Percentiles rank a stretch among this genome's conserved stretches.
Conservation (phyloP, 139 green algal genomes). For the Coelastrella sp. region DNA sequence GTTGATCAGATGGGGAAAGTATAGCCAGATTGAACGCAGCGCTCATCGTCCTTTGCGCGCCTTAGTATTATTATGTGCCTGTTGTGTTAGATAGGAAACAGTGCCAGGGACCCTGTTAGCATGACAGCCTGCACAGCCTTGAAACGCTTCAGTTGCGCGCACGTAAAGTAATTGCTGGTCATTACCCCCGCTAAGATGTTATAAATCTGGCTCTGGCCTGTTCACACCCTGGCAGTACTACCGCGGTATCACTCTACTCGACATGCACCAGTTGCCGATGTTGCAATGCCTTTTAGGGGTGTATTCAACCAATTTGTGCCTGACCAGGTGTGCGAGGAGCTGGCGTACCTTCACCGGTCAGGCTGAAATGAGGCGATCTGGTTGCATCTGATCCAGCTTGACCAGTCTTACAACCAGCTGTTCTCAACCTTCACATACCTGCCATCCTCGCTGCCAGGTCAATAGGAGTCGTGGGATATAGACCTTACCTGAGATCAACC, state of each 20-base stretch:
- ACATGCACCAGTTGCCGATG: background rate
- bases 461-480: slow-evolving; percentile 44
- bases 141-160: too few species aligned
- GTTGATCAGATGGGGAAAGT: too few species aligned
- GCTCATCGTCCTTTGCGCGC: background rate
- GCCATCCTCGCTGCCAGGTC: background rate
- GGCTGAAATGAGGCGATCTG: too few species aligned
- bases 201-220: background rate
- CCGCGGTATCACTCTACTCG: too few species aligned
- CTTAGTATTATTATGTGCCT: background rate
- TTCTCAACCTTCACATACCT: background rate
- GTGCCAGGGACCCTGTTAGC: background rate
- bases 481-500: slow-evolving; percentile 39
- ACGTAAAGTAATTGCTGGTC: too few species aligned
- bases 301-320: background rate
- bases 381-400: too few species aligned
- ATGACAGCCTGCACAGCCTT: background rate
- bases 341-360: slow-evolving; percentile 31
- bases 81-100: background rate
- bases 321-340: slow-evolving; percentile 8
- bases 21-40: background rate
- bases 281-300: background rate
- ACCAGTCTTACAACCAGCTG: background rate
- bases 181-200: too few species aligned
- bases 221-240: background rate